Base-by-base conservation (phyloP, 495 filamentous ascomycete genomes). In the Gamarada debralockiae region DNA sequence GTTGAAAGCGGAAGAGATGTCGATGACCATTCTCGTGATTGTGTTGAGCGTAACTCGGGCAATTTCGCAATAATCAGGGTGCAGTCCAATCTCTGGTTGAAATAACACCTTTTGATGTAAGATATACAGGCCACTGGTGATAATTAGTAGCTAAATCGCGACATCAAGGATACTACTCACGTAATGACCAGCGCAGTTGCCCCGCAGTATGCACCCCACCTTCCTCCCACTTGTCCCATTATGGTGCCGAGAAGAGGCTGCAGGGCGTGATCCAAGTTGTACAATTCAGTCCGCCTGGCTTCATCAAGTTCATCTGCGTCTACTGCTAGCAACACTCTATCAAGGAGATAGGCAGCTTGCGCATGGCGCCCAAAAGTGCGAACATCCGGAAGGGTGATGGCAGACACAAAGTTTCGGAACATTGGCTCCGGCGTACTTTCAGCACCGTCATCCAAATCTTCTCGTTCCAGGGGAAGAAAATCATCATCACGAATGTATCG, bases 391-490 rank as follows among this genome's bases (percentile, higher is more conserved):
- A 20, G 7, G 7, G 8, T 18, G 7, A 18, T 7, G 17, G 12
- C 10, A 41, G 38, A 41, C 9, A 41, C 38, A 7, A 15, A 20
- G 7, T 8, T 9, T 8, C 18, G 10, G 9, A 15, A 7, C 18
- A 41, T 13, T 7, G 38, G 7, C 38, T 10, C 17, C 9, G 17
- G 9, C 7, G 6, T 7, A n/a, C 7, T n/a, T 10, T 6, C 17
- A 15, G 7, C 38, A 20, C 7, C 7, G 12, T 41, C 7, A 20
- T 41, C 38, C 7, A 41, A 15, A 20, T 8, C 18, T 10, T 9
- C 12, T 29, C 37, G 20, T 14, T 58, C 55, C 8, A 50, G 22
- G 2, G 55, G 55, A 1, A 58, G 50, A 21, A 44, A 50, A 36
- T 53, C 50, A 24, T 53, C 38, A 12, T 50, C 46, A 17, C 55